Percentiles rank a stretch among this genome's conserved stretches.
Evolutionary conservation across 2,329 filamentous ascomycete genomes (phyloP).

Genomic region (Colletotrichum orbiculare): DNA sequence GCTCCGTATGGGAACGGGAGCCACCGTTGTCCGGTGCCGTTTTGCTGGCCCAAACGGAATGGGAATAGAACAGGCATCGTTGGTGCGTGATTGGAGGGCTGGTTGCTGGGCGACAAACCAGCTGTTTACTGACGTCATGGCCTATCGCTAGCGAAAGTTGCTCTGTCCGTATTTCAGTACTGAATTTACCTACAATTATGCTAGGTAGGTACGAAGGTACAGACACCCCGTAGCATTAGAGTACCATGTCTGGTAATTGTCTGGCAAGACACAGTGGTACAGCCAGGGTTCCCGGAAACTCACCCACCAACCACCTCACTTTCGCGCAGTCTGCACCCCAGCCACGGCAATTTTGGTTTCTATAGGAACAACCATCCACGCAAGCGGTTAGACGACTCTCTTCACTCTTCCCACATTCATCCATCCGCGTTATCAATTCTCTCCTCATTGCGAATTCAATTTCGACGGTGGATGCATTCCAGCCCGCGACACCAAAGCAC

Average conservation of each 20-base stretch:
- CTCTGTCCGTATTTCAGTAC: background rate
- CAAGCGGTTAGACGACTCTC: conserved; percentile 27
- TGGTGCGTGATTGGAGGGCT: conserved; percentile 32
- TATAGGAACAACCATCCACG: conserved; percentile 40
- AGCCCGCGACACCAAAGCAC: conserved; percentile 39
- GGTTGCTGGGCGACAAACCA: conserved; percentile 41
- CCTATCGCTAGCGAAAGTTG: too few species aligned
- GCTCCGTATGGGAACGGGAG: conserved; percentile 9
- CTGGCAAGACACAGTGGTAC: conserved; percentile 4
- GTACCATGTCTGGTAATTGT: too few species aligned
- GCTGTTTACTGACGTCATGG: conserved; percentile 50
- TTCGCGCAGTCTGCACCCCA: conserved; percentile 25
- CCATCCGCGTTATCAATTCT: conserved; percentile 6
- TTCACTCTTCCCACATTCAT: conserved; percentile 8
- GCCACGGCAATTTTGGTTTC: conserved; percentile 41
- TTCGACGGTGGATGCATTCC: conserved; percentile 42
- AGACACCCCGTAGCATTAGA: too few species aligned
- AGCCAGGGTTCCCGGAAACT: conserved; percentile 2
- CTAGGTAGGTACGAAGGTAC: too few species aligned
- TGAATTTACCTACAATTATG: too few species aligned
- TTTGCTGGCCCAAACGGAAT: conserved; percentile 1
- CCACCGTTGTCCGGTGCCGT: conserved; percentile 7
- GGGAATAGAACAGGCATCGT: too few species aligned
- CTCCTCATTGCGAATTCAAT: background rate
- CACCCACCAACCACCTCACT: conserved; percentile 38